Evolutionary conservation across 495 filamentous ascomycete genomes (phyloP).

Genomic region (Astrocystis sublimbata): DNA sequence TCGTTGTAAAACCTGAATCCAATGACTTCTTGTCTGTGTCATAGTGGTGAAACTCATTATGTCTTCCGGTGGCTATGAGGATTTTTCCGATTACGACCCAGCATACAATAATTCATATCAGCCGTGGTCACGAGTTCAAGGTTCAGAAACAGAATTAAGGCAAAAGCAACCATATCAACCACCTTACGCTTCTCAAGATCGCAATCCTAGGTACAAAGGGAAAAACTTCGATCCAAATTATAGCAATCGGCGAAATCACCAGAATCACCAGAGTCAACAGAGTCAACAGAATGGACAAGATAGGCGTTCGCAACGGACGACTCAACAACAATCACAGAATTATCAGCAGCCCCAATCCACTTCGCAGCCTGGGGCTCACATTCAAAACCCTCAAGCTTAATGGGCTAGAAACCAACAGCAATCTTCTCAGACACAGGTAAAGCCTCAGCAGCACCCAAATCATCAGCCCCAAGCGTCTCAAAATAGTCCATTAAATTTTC

Average conservation of each 20-base stretch:
- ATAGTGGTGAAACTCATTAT: neutral
- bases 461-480: no score
- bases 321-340: neutral
- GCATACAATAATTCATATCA: neutral
- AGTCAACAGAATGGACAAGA: no score
- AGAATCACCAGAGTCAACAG: neutral
- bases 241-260: neutral
- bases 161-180: neutral
- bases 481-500: no score
- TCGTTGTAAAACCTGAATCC: neutral
- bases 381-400: no score
- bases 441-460: no score
- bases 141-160: neutral
- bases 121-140: neutral
- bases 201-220: neutral
- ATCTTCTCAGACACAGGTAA: no score
- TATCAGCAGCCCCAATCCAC: neutral
- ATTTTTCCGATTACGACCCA: no score
- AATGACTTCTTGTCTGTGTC: neutral
- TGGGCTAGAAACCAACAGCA: no score
- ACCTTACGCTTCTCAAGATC: neutral
- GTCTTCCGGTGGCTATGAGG: no score
- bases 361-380: no score
- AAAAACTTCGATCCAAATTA: constrained; percentile 13
- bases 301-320: no score